A percentile compares a stretch with the other conserved stretches of the same genome.
These are phyloP conservation scores for Trichoderma koningii DNA, from an alignment of 2,329 filamentous ascomycete species.

Conservation along the genomic window DNA sequence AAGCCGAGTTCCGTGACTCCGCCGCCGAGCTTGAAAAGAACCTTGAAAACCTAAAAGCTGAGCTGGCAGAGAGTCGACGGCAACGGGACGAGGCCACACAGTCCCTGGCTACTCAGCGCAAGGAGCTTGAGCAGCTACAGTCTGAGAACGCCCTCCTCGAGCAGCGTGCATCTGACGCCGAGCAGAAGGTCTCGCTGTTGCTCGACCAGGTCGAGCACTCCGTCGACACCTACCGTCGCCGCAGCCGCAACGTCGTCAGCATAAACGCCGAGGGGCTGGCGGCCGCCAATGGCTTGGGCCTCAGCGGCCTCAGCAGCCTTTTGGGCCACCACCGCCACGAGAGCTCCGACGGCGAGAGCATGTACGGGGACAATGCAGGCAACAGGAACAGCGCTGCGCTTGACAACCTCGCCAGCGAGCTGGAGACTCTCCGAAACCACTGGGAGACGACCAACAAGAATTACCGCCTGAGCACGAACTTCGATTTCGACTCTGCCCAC, in stretches of 20 bases:
- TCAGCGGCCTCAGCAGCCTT: constrained; percentile 33
- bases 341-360: constrained; percentile 62
- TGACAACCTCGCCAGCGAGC: constrained; percentile 87
- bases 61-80: constrained; percentile 64
- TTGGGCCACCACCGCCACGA: constrained; percentile 54
- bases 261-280: constrained; percentile 50
- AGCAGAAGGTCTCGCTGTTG: constrained; percentile 88
- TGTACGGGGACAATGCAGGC: constrained; percentile 59
- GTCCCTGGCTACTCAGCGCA: constrained; percentile 61
- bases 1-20: constrained; percentile 67
- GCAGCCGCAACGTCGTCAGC: constrained; percentile 59
- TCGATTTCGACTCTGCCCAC: constrained; percentile 71
- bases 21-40: constrained; percentile 70
- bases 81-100: constrained; percentile 66
- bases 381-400: constrained; percentile 68
- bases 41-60: constrained; percentile 66
- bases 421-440: constrained; percentile 84
- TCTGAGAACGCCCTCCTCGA: constrained; percentile 81
- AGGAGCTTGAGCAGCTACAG: constrained; percentile 78
- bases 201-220: constrained; percentile 93
- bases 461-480: constrained; percentile 85
- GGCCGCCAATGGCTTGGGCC: constrained; percentile 41
- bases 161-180: constrained; percentile 81
- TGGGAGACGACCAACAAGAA: constrained; percentile 97
- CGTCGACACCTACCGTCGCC: constrained; percentile 91